These are phyloP conservation scores for Calonectria fujianensis DNA, from an alignment of 2,329 filamentous ascomycete species.

Conservation along the genomic window DNA sequence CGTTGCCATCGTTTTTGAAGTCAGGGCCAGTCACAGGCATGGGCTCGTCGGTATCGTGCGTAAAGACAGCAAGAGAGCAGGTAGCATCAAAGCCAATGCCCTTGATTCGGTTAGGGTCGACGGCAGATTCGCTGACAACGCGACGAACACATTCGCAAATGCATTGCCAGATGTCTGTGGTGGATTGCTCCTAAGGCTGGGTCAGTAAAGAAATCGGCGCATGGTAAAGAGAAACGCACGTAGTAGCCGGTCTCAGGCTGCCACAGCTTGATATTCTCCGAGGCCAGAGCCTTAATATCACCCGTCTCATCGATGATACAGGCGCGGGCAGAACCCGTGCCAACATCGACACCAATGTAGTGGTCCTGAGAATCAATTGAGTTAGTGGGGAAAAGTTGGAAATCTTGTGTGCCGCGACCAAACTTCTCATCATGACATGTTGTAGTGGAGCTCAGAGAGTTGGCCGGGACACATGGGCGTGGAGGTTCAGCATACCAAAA, in stretches of 20 bases:
- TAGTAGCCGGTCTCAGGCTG: slow-evolving; percentile 86
- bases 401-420: slow-evolving; percentile 20
- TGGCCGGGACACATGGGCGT: slow-evolving; percentile 15
- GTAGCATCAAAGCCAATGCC: slow-evolving; percentile 98
- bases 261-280: slow-evolving; percentile 87
- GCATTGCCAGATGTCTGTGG: slow-evolving; percentile 95
- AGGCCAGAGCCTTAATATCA: slow-evolving; percentile 86
- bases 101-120: slow-evolving; percentile 84
- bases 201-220: slow-evolving; percentile 31
- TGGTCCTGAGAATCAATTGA: slow-evolving; percentile 66
- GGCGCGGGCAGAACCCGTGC: slow-evolving; percentile 94
- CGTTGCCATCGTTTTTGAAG: slow-evolving; percentile 84
- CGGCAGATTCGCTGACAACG: slow-evolving; percentile 86
- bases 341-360: slow-evolving; percentile 93
- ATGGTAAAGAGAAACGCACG: slow-evolving; percentile 65
- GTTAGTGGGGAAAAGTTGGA: slow-evolving; percentile 43
- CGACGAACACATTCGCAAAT: slow-evolving; percentile 92
- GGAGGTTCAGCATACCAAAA: slow-evolving; percentile 55
- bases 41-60: slow-evolving; percentile 91
- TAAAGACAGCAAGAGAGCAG: slow-evolving; percentile 96
- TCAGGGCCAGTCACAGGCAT: slow-evolving; percentile 91
- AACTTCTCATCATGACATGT: slow-evolving; percentile 33
- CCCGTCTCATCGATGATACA: slow-evolving; percentile 95
- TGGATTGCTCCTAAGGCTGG: slow-evolving; percentile 88
- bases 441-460: slow-evolving; percentile 7